Percentiles rank a stretch among this genome's conserved stretches.
Conservation (phyloP, 1,139 yeast genomes). For the Pichia sp. region DNA sequence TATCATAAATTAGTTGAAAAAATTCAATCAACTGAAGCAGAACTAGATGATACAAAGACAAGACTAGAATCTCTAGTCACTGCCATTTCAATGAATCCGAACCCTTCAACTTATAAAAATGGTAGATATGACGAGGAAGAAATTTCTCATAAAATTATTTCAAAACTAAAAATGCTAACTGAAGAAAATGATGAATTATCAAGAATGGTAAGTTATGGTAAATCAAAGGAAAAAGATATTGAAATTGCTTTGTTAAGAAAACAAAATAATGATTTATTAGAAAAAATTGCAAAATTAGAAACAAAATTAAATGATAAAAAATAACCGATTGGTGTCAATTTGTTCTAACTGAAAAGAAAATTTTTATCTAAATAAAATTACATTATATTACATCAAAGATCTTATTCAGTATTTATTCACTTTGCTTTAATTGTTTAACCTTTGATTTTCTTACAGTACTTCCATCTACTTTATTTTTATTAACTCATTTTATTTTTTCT, state of each 20-base stretch:
- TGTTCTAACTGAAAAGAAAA: background rate
- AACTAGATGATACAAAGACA: constrained; percentile 52
- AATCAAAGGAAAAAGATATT: constrained; percentile 61
- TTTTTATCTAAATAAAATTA: constrained; percentile 1
- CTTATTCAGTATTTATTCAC: background rate
- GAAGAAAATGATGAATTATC: constrained; percentile 68
- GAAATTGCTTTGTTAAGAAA: constrained; percentile 56
- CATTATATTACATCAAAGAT: background rate
- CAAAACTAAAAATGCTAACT: constrained; percentile 54
- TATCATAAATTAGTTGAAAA: constrained; percentile 46
- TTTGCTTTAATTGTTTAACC: background rate
- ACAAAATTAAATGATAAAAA: constrained; percentile 20
- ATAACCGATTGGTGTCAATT: background rate
- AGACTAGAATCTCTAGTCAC: constrained; percentile 61
- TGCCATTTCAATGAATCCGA: constrained; percentile 42
- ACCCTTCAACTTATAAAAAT: constrained; percentile 35
- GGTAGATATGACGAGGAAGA: constrained; percentile 71
- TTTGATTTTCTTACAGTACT: background rate
- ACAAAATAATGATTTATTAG: constrained; percentile 41
- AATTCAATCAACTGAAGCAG: constrained; percentile 46
- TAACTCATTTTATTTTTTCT: background rate
- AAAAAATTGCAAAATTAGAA: constrained; percentile 29
- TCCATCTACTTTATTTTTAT: background rate
- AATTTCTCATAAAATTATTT: constrained; percentile 66
- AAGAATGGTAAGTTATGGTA: constrained; percentile 65